Base-by-base conservation (phyloP, 331 rosid genomes). In the Phaseolus coccineus region DNA sequence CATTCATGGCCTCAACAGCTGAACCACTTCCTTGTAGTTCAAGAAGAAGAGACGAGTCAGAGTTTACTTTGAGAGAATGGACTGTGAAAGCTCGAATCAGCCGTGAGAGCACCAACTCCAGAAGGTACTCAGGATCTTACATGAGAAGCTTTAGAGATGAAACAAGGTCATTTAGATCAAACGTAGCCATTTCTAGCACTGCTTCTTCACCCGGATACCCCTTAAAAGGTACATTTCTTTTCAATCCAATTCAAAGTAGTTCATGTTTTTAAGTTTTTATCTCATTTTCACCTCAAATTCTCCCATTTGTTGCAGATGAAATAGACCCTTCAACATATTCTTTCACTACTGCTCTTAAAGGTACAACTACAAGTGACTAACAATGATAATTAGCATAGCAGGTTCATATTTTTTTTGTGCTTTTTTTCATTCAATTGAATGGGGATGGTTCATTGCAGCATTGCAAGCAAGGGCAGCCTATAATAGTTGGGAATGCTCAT, bases 321-420 rank as follows among this genome's bases (percentile, higher is more conserved):
- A 95, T 95, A 4, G 98, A 95, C 89, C 97, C 99, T 13, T 85
- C 99, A 39, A 93, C 98, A 28, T 95, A 95, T 65, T 93, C 97
- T 39, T 95, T 95, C 89, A 88, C 98, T 47, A 89, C 96, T 67
- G 98, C 99, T 62, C 92, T 95, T 66, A 90, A 91, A 89, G 99
- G 99, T 90, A 85, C 52, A 58, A 22, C n/a, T 27, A 58, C n/a
- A 5, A 44, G 2, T 30, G 28, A 73, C 16, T 12, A 48, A 46
- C 30, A 56, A 16, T 66, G 71, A 53, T 53, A n/a, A 69, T 39
- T 25, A 22, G 6, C 37, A 51, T 37, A 28, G 8, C 6, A 40
- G 13, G 50, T 37, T 48, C 62, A 15, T 37, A 16, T 37, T 52
- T 42, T 3, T 51, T 35, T 24, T 48, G 15, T 22, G 13, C 51